Conservation (phyloP, 257 asterid species). For the Solanum lycopersicoides region DNA sequence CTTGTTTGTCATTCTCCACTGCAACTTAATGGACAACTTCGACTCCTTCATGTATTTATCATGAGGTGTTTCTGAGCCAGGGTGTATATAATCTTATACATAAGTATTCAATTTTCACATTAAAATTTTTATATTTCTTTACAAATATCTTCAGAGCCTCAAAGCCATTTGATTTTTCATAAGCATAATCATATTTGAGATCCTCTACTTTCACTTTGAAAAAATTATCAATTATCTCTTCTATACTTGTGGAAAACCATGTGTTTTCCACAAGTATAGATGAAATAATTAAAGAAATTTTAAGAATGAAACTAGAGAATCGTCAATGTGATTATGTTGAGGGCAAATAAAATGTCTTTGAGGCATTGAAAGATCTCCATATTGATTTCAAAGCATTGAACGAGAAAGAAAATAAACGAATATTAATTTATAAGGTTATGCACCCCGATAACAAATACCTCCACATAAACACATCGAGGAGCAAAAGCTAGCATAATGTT, state of each 20-base stretch:
- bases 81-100: not conserved
- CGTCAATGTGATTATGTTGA: not conserved
- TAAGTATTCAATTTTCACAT: not conserved
- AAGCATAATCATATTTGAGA: not conserved
- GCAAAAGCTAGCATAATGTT: not conserved
- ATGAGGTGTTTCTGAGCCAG: not conserved
- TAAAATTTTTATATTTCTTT: not conserved
- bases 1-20: no score
- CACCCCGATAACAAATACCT: not conserved
- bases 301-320: no score
- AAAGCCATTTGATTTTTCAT: not conserved
- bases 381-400: not conserved
- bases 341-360: not conserved
- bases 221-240: not conserved
- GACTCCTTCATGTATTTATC: not conserved
- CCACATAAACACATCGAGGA: not conserved
- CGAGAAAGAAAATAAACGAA: not conserved
- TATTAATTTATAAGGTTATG: not conserved
- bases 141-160: not conserved
- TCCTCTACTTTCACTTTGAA: not conserved
- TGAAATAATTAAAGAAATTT: no score
- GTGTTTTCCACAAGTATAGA: not conserved
- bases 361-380: not conserved
- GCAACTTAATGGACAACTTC: no score
- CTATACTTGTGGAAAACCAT: not conserved